Conservation (phyloP, 2,329 filamentous ascomycete genomes). For the Aspergillus flavus region DNA sequence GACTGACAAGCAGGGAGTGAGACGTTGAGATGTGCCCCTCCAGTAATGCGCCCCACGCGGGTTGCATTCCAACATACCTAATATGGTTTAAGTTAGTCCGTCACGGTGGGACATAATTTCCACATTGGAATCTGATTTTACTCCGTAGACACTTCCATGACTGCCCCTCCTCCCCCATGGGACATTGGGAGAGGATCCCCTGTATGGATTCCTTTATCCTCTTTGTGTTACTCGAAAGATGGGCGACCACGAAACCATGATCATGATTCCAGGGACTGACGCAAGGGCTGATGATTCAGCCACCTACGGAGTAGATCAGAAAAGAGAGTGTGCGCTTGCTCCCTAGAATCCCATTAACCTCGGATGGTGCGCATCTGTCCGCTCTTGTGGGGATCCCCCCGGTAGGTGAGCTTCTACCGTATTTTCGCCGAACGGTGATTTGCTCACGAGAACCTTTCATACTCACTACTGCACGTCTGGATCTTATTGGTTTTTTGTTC, state of each 20-base stretch:
- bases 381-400: not conserved
- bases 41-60: not conserved
- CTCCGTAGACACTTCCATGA: not conserved
- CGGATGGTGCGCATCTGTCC: not conserved
- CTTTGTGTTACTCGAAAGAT: not conserved
- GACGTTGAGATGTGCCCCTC: not conserved
- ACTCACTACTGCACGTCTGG: not conserved
- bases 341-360: not conserved
- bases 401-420: not conserved
- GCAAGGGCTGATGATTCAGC: not conserved
- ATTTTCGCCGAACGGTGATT: constrained; percentile 11
- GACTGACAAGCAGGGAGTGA: not conserved
- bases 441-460: not conserved
- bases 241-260: not conserved
- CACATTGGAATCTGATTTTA: not conserved
- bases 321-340: not conserved
- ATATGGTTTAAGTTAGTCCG: not conserved
- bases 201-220: not conserved
- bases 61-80: not conserved
- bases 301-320: not conserved
- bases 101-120: not conserved
- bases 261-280: not conserved
- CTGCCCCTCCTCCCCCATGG: not conserved
- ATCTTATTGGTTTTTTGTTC: constrained; percentile 2
- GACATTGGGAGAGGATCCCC: not conserved